Evolutionary conservation across 495 filamentous ascomycete genomes (phyloP), one percentile per base, ranked within the genome.

Genomic region (Aspergillus leporis): DNA sequence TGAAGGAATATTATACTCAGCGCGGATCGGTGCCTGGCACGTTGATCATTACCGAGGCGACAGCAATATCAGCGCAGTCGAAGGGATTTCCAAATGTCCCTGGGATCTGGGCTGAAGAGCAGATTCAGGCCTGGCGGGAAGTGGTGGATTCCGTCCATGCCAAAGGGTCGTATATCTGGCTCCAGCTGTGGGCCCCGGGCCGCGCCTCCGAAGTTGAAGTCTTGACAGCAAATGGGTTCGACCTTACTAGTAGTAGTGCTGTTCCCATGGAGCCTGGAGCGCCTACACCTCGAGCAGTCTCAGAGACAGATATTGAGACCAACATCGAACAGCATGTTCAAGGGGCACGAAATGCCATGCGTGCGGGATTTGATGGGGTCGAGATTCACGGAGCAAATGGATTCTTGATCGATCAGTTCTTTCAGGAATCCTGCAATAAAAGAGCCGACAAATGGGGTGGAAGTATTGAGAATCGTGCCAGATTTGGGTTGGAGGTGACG

Each of bases 361-460:
- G 67, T 21, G 89, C 88, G 9, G 89, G 89, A 7, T 91, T 91
- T 59, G 89, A 91, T 64, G 88, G 87, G n/a, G 86, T 92, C 2
- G 89, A 92, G 73, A 73, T 91, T 36, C 87, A 91, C 66, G 84
- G 81, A 30, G 87, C 87, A 2, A 90, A 92, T 62, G 89, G 88
- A 5, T 91, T 89, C 59, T 73, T 92, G 22, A 71, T 90, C 41
- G 86, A 92, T 61, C 89, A 92, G 66, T 92, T 92, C 71, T 68
- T 77, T 4, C 86, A 88, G 61, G 81, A 85, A 57, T 72, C 63
- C 14, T 73, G 62, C 56, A 92, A 92, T 70, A 61, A 78, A 59
- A 79, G 88, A 5, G 84, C 77, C 8, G 88, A 92, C 68, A 40
- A 59, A 13, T 91, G 83, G 67, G 89, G 89, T 16, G 88, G 89